Conservation (phyloP, 257 asterid species). For the Solanum clarkiae region DNA sequence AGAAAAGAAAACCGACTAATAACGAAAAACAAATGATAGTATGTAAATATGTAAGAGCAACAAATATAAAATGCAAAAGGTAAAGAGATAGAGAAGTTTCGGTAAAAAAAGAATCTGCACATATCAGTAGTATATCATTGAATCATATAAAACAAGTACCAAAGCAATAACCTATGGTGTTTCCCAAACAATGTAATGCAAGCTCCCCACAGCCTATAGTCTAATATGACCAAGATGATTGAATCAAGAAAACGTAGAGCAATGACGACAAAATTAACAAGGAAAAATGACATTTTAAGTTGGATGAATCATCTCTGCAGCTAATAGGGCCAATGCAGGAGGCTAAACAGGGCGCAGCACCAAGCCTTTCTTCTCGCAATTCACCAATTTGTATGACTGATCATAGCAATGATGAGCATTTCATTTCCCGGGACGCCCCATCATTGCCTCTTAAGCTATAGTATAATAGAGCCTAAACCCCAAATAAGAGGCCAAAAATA, state of each 20-base stretch:
- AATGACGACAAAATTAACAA: constrained; percentile 13
- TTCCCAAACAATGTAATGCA: constrained; percentile 4
- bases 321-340: constrained; percentile 24
- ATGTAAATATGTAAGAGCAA: too few relatives aligned
- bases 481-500: constrained; percentile 32
- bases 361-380: constrained; percentile 16
- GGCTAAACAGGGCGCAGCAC: constrained; percentile 16
- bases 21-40: too few relatives aligned
- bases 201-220: constrained; percentile 10
- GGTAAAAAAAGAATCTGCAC: constrained; percentile 12
- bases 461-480: constrained; percentile 10
- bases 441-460: constrained; percentile 34
- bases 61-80: background rate
- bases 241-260: constrained; percentile 1
- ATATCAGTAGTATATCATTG: constrained; percentile 12
- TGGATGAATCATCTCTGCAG: constrained; percentile 27
- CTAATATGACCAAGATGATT: constrained; percentile 11
- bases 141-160: constrained; percentile 8
- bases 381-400: constrained; percentile 11
- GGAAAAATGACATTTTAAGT: constrained; percentile 6
- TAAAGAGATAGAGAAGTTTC: background rate
- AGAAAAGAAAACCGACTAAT: too few relatives aligned
- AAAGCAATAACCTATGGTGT: constrained; percentile 1
- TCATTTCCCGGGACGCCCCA: constrained; percentile 7
- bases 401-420: background rate